These are phyloP conservation scores for Imleria badia DNA, from an alignment of 768 basidiomycete genomes.

Conservation along the genomic window DNA sequence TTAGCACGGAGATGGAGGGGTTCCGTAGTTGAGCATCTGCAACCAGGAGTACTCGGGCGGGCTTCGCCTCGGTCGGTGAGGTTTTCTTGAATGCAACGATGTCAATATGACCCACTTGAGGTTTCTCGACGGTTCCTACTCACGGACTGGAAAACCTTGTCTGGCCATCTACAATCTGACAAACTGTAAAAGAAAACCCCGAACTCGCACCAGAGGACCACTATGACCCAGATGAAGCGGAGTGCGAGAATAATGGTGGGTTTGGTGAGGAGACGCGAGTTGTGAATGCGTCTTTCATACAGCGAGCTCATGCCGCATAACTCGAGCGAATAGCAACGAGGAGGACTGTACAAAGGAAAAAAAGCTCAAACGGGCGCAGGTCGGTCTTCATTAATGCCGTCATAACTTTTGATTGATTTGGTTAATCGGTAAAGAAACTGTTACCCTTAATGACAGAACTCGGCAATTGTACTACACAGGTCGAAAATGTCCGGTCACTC, in stretches of 20 bases:
- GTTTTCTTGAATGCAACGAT: constrained; percentile 9
- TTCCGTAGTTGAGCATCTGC: constrained; percentile 65
- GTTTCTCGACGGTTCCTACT: constrained; percentile 7
- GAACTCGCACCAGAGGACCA: constrained; percentile 66
- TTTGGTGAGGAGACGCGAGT: constrained; percentile 28
- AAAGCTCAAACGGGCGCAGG: not conserved
- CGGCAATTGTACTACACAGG: too few species aligned
- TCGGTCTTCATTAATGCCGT: constrained; percentile 6
- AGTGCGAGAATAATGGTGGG: constrained; percentile 41
- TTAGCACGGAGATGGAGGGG: constrained; percentile 31
- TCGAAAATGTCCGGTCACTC: constrained; percentile 42
- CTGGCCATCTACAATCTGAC: constrained; percentile 62
- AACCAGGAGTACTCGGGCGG: constrained; percentile 63
- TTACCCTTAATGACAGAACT: too few species aligned
- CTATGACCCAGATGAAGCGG: constrained; percentile 51
- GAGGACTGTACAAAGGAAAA: not conserved
- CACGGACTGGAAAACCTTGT: constrained; percentile 30
- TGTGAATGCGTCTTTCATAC: constrained; percentile 28
- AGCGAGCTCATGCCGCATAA: constrained; percentile 30
- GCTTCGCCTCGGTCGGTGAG: constrained; percentile 15
- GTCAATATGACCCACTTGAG: constrained; percentile 3
- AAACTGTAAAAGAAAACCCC: constrained; percentile 59
- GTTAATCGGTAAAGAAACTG: constrained; percentile 8
- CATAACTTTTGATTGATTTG: not conserved
- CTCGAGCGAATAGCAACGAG: constrained; percentile 1